These are phyloP conservation scores for Phytomonas sp. DNA, from an alignment of 208 protist genomes.

Conservation along the genomic window DNA sequence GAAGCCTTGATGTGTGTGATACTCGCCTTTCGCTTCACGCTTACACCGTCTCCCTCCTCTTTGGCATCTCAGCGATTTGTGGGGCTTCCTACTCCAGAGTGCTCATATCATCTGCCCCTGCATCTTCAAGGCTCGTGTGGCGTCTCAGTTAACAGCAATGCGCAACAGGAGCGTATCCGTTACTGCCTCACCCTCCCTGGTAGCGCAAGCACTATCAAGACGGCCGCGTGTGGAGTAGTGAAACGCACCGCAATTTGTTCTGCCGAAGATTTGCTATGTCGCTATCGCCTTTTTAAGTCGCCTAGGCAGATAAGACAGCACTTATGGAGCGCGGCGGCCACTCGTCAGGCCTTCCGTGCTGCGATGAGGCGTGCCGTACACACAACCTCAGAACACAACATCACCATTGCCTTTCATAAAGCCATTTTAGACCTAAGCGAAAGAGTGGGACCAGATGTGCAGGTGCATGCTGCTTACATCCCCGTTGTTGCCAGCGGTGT, in stretches of 20 bases:
- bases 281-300: constrained; percentile 23
- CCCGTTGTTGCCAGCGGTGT: constrained; percentile 43
- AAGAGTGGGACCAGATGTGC: constrained; percentile 9
- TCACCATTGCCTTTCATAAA: constrained; percentile 23
- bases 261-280: constrained; percentile 4
- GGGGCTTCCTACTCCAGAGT: background rate
- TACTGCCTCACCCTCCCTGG: background rate
- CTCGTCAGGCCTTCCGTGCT: constrained; percentile 25
- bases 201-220: background rate
- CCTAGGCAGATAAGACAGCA: constrained; percentile 32
- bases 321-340: constrained; percentile 32
- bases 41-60: background rate
- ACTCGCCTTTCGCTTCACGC: background rate
- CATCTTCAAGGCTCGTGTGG: background rate
- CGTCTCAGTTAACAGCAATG: background rate
- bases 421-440: constrained; percentile 16
- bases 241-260: constrained; percentile 9
- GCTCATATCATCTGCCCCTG: background rate
- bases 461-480: constrained; percentile 30
- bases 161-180: background rate
- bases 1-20: constrained; percentile 31
- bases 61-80: background rate
- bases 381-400: constrained; percentile 18
- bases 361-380: constrained; percentile 18
- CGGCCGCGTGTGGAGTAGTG: background rate